Percentiles rank a stretch among this genome's conserved stretches.
Conservation (phyloP, 257 asterid genomes). For the Salvia rosmarinus region DNA sequence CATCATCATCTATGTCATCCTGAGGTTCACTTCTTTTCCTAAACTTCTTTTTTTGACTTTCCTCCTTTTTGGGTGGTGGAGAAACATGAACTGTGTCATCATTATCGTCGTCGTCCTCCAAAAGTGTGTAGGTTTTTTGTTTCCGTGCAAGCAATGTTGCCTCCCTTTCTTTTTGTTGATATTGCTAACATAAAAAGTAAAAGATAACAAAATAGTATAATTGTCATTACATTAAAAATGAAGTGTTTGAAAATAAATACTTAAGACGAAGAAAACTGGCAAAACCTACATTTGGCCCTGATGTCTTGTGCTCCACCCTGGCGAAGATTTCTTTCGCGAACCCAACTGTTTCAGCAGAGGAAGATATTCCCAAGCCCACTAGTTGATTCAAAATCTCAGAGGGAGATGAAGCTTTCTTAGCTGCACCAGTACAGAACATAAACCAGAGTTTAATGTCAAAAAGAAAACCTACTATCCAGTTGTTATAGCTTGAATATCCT, state of each 20-base stretch:
- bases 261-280: slow-evolving; percentile 12
- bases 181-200: slow-evolving; percentile 45
- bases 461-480: background rate
- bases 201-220: slow-evolving; percentile 6
- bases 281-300: slow-evolving; percentile 76
- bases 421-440: slow-evolving; percentile 46
- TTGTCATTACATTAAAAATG: slow-evolving; percentile 1
- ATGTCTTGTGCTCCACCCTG: slow-evolving; percentile 69
- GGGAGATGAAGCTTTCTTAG: slow-evolving; percentile 84
- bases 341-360: slow-evolving; percentile 55
- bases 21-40: slow-evolving; percentile 74
- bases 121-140: slow-evolving; percentile 65
- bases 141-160: slow-evolving; percentile 67
- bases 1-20: slow-evolving; percentile 59
- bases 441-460: background rate
- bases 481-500: background rate
- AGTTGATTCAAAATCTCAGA: slow-evolving; percentile 66
- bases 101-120: slow-evolving; percentile 81
- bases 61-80: slow-evolving; percentile 55
- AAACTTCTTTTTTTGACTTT: slow-evolving; percentile 61
- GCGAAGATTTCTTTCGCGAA: slow-evolving; percentile 79
- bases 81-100: slow-evolving; percentile 47
- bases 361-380: slow-evolving; percentile 62
- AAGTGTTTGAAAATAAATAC: slow-evolving; percentile 24
- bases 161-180: slow-evolving; percentile 75